These are phyloP conservation scores for Lyophyllum atratum DNA, from an alignment of 768 basidiomycete genomes.

Conservation along the genomic window DNA sequence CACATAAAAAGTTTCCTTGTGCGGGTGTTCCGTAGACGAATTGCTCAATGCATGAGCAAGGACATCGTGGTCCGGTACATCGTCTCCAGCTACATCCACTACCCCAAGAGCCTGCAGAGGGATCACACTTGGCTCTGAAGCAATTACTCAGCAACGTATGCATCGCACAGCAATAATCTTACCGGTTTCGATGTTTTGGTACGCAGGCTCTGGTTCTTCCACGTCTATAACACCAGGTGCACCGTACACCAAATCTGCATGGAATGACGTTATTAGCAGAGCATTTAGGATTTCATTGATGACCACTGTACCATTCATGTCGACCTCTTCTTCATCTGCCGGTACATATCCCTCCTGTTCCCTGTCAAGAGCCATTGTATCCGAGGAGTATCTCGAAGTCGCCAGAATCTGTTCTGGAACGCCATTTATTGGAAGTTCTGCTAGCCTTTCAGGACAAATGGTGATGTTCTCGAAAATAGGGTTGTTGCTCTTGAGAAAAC, in stretches of 20 bases:
- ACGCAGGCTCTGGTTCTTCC: no score
- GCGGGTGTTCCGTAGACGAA: neutral
- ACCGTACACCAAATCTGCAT: no score
- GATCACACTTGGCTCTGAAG: neutral
- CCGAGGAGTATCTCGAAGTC: conserved; percentile 17
- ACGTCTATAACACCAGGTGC: no score
- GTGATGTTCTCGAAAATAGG: conserved; percentile 23
- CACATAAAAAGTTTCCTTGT: neutral
- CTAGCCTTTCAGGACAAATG: conserved; percentile 20
- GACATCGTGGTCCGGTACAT: neutral
- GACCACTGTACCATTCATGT: no score
- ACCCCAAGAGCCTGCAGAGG: neutral
- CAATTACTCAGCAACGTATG: no score
- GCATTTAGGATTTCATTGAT: no score
- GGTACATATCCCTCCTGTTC: conserved; percentile 35
- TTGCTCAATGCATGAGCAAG: neutral
- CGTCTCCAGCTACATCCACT: neutral
- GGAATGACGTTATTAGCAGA: no score
- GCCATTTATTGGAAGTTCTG: conserved; percentile 28
- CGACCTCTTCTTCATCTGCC: no score
- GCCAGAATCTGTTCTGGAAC: conserved; percentile 30
- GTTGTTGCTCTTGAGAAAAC: conserved; percentile 34
- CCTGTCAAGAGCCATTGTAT: conserved; percentile 14
- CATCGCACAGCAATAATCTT: no score
- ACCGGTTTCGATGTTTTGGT: no score